Base-by-base conservation (phyloP, 345 rosid species). In the Geranium rotundifolium region DNA sequence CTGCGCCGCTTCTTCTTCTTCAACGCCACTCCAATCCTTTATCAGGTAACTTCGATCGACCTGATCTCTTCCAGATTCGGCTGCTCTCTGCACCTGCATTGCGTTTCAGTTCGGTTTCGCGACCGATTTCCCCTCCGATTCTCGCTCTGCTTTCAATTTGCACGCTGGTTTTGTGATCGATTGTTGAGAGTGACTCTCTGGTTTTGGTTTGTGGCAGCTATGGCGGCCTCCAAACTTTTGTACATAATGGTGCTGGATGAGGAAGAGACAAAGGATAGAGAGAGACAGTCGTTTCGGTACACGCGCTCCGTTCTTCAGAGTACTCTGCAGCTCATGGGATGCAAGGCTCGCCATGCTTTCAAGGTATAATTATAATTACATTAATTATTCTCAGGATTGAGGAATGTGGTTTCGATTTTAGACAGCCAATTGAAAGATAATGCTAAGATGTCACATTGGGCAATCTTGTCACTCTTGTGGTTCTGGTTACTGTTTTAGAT, bases 321-420 rank as follows among this genome's bases (percentile, higher is more conserved):
- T 41, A 82, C 96, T 73, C 90, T 93, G 65, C 97, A 90, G 72
- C 89, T 93, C 56, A 93, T 93, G 89, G 99, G 97, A 23, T 93
- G 99, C 76, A 93, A 93, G 75, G 82, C 99, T 13, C 91, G 96
- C 37, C 99, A 93, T 69, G 99, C 97, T 62, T 93, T 90, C 74
- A 93, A 93, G 96, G 99, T 93, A 19, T 63, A 18, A 17, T 39
- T 4, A 23, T 23, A 23, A 34, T 34, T 34, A 34, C 41, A 4
- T 34, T 5, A 34, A 34, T 34, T 34, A 4, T 8, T 34, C 41
- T 4, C 2, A 34, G 6, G 6, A 4, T 34, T 34, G 41, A 34
- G 10, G 6, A 5, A 34, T 8, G 10, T 34, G 7, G 41, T 34
- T 34, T 34, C 10, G 6, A 34, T 34, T 34, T 34, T 34, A 8